Evolutionary conservation across 805 yeast genomes (phyloP).

Genomic region (Schwanniomyces polymorphus): DNA sequence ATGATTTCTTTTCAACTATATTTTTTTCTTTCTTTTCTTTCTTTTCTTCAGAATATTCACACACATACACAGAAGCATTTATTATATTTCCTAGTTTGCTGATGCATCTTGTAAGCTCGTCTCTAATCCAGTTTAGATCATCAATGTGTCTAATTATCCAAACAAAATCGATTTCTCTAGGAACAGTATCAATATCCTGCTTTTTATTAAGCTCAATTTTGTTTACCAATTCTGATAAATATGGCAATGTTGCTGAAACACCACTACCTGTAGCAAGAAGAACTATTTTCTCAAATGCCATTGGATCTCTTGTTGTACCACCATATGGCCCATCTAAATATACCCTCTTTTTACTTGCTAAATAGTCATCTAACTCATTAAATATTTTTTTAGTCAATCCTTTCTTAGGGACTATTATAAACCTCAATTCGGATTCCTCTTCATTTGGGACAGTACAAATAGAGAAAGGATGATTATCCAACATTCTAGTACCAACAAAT

Average conservation of each 20-base stretch:
- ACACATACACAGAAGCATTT: slow-evolving; percentile 24
- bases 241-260: slow-evolving; percentile 50
- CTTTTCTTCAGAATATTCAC: background rate
- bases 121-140: slow-evolving; percentile 39
- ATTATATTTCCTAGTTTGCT: slow-evolving; percentile 25
- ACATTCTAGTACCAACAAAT: slow-evolving; percentile 41
- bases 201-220: slow-evolving; percentile 9
- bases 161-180: slow-evolving; percentile 33
- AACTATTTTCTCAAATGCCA: slow-evolving; percentile 44
- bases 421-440: slow-evolving; percentile 32
- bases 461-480: slow-evolving; percentile 61
- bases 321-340: slow-evolving; percentile 61
- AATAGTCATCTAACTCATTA: slow-evolving; percentile 26
- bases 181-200: slow-evolving; percentile 13
- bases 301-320: slow-evolving; percentile 46
- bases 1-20: background rate
- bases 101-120: slow-evolving; percentile 32
- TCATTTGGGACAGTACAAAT: slow-evolving; percentile 34
- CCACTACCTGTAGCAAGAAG: slow-evolving; percentile 54
- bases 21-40: background rate
- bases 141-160: slow-evolving; percentile 43
- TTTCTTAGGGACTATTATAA: slow-evolving; percentile 44
- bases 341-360: slow-evolving; percentile 26
- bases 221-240: slow-evolving; percentile 26
- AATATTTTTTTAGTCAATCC: slow-evolving; percentile 46